A percentile compares a stretch with the other conserved stretches of the same genome.
These are phyloP conservation scores for Coemansia sp. DNA, from an alignment of 192 early-diverging fungal genomes.

Conservation along the genomic window DNA sequence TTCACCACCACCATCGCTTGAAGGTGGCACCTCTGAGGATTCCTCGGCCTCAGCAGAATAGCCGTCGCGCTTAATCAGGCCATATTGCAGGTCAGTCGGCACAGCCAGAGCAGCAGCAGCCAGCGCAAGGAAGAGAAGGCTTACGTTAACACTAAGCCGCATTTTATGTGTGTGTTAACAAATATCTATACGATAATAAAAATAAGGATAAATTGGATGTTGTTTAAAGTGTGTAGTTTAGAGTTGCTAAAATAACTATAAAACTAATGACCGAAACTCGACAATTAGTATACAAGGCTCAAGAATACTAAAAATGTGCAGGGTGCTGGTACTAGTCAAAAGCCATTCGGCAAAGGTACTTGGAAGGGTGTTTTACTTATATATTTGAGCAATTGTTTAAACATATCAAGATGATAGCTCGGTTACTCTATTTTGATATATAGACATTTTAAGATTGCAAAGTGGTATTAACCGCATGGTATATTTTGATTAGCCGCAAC, in stretches of 20 bases:
- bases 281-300: background rate
- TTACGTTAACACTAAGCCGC: constrained; percentile 37
- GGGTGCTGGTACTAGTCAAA: background rate
- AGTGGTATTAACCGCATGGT: background rate
- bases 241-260: background rate
- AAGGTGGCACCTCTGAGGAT: constrained; percentile 19
- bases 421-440: background rate
- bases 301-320: background rate
- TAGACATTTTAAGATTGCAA: background rate
- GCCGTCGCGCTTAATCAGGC: constrained; percentile 31
- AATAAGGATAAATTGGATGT: background rate
- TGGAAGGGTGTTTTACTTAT: background rate
- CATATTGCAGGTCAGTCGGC: constrained; percentile 26
- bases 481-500: background rate
- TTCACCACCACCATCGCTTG: constrained; percentile 17
- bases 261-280: constrained; percentile 1
- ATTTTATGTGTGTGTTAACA: constrained; percentile 10
- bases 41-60: constrained; percentile 19
- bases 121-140: constrained; percentile 43
- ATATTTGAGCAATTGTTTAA: background rate
- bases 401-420: background rate
- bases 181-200: background rate
- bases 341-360: background rate
- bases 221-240: background rate
- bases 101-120: constrained; percentile 29